Conservation (phyloP, 305 asterid genomes). For the Withania somnifera region DNA sequence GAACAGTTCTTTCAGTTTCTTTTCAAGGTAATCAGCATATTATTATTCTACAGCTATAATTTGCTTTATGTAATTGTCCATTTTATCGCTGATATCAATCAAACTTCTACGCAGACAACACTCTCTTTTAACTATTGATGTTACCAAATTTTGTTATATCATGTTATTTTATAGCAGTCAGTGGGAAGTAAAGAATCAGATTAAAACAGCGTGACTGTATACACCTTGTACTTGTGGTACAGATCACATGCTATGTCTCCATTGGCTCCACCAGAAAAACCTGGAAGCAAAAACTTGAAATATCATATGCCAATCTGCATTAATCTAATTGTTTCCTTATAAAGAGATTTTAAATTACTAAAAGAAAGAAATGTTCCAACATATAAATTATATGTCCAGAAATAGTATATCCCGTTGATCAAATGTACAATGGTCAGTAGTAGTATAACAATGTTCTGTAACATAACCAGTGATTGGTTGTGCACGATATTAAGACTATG, state of each 20-base stretch:
- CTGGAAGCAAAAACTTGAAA: conserved; percentile 10
- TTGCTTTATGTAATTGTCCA: not conserved
- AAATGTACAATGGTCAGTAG: not conserved
- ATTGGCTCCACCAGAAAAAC: conserved; percentile 23
- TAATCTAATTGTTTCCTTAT: not conserved
- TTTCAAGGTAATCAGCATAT: too few relatives aligned
- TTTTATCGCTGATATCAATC: not conserved
- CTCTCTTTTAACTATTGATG: not conserved
- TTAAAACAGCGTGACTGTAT: not conserved
- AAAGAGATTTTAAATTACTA: not conserved
- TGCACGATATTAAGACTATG: not conserved
- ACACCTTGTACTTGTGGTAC: conserved; percentile 56
- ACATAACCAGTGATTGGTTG: not conserved
- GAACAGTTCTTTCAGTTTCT: too few relatives aligned
- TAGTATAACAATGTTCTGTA: not conserved
- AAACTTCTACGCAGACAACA: not conserved
- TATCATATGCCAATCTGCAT: not conserved
- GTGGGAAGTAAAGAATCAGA: not conserved
- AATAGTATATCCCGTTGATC: not conserved
- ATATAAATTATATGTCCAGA: not conserved
- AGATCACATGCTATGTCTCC: conserved; percentile 46
- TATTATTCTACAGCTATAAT: not conserved
- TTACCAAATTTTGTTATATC: not conserved
- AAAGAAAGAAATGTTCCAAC: not conserved
- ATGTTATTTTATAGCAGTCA: not conserved